A percentile compares a stretch with the other conserved stretches of the same genome.
phyloP scores from a whole-genome alignment of 2,329 filamentous ascomycete species.

The Pseudocercospora fuligena region DNA sequence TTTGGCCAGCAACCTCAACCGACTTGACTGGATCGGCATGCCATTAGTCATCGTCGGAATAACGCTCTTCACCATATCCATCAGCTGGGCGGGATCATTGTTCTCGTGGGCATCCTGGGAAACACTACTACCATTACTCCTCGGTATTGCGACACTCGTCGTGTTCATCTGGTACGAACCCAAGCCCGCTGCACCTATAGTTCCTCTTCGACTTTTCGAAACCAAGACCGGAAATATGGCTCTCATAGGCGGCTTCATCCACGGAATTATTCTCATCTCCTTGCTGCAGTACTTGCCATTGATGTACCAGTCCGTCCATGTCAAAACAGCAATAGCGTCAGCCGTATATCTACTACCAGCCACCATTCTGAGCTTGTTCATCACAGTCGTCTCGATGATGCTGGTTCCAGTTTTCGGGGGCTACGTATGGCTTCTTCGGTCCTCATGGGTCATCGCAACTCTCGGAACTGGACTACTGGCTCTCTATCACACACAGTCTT shows the following conservation, averaged over 20 bases:
- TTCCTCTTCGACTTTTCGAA: background rate
- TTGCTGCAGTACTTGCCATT: constrained; percentile 9
- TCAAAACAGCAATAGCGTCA: background rate
- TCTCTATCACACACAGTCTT: background rate
- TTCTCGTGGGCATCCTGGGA: background rate
- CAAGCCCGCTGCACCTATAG: constrained; percentile 1
- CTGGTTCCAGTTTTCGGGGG: background rate
- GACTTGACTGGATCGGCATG: constrained; percentile 8
- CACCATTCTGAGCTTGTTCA: background rate
- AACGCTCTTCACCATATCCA: constrained; percentile 1
- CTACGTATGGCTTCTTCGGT: background rate
- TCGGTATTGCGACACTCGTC: background rate
- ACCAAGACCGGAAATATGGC: background rate
- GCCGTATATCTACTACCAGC: background rate
- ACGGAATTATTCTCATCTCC: constrained; percentile 6
- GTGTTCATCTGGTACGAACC: constrained; percentile 1
- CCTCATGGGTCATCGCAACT: background rate
- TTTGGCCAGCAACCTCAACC: background rate
- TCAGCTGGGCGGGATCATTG: constrained; percentile 5
- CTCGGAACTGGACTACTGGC: background rate
- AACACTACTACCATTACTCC: constrained; percentile 3
- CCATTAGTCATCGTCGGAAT: background rate
- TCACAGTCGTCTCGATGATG: background rate
- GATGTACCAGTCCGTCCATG: background rate
- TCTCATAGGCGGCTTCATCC: constrained; percentile 7